These are phyloP conservation scores for Plasmodium gaboni DNA, from an alignment of 169 alveolate species.

Conservation along the genomic window DNA sequence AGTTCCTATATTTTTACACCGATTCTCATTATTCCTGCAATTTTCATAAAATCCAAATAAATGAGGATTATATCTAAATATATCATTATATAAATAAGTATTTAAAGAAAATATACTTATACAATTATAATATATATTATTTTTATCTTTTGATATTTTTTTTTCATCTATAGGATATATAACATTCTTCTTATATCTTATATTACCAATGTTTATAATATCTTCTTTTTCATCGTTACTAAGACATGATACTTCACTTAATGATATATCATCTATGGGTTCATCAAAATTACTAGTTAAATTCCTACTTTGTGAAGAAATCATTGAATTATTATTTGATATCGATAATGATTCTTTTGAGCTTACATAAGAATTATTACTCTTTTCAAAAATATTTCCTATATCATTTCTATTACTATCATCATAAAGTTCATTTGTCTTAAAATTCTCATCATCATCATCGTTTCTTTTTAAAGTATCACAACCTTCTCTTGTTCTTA, in stretches of 20 bases:
- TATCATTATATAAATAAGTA: constrained; percentile 57
- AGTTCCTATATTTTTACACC: constrained; percentile 41
- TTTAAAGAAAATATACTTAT: constrained; percentile 63
- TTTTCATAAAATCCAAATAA: constrained; percentile 64
- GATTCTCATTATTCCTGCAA: constrained; percentile 57
- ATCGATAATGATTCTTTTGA: constrained; percentile 4
- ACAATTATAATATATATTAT: constrained; percentile 32
- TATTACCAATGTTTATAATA: neutral
- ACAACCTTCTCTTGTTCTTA: neutral
- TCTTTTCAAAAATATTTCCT: no score
- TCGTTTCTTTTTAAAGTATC: neutral
- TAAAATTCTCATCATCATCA: neutral
- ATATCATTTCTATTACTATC: no score
- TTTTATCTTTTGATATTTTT: neutral
- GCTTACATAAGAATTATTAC: no score
- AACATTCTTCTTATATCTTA: neutral
- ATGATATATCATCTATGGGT: constrained; percentile 33
- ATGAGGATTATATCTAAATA: constrained; percentile 64
- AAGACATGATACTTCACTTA: constrained; percentile 21
- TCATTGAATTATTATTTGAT: neutral
- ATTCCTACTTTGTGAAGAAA: constrained; percentile 2
- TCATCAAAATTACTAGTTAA: constrained; percentile 9
- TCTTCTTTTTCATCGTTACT: constrained; percentile 6
- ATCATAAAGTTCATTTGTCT: neutral
- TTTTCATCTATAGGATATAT: neutral